phyloP scores from a whole-genome alignment of 345 rosid species.

The Excoecaria cochinchinensis region DNA sequence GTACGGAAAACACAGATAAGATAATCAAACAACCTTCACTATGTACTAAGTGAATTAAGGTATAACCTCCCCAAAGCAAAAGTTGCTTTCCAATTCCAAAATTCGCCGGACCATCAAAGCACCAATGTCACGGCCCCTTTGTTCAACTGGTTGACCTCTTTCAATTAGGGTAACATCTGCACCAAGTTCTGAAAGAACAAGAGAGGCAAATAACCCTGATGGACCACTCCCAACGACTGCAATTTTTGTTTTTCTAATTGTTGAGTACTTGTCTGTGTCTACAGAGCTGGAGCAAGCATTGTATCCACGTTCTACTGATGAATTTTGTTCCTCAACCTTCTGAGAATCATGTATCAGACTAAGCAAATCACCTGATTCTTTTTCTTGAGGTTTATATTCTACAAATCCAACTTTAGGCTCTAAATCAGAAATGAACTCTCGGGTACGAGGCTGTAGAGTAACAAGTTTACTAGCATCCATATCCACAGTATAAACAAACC shows the following conservation, averaged over 20 bases:
- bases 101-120: slow-evolving; percentile 74
- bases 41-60: slow-evolving; percentile 33
- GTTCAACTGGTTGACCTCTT: slow-evolving; percentile 94
- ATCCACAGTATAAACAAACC: slow-evolving; percentile 87
- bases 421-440: slow-evolving; percentile 73
- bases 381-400: slow-evolving; percentile 51
- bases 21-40: slow-evolving; percentile 23
- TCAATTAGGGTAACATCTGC: slow-evolving; percentile 90
- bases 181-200: slow-evolving; percentile 92
- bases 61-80: slow-evolving; percentile 97
- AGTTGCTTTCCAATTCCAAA: slow-evolving; percentile 84
- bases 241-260: slow-evolving; percentile 50
- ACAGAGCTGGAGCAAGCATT: slow-evolving; percentile 21
- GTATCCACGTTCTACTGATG: slow-evolving; percentile 23
- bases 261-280: slow-evolving; percentile 24
- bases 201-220: slow-evolving; percentile 89
- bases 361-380: slow-evolving; percentile 55
- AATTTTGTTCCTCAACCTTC: slow-evolving; percentile 18
- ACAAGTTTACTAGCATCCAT: slow-evolving; percentile 74
- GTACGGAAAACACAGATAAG: neutral
- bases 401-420: slow-evolving; percentile 68
- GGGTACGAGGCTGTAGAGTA: slow-evolving; percentile 75
- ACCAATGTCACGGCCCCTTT: slow-evolving; percentile 92
- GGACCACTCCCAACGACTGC: slow-evolving; percentile 94
- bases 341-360: slow-evolving; percentile 50